phyloP scores from a whole-genome alignment of 2,329 filamentous ascomycete species.

The Cladosporium sp. region DNA sequence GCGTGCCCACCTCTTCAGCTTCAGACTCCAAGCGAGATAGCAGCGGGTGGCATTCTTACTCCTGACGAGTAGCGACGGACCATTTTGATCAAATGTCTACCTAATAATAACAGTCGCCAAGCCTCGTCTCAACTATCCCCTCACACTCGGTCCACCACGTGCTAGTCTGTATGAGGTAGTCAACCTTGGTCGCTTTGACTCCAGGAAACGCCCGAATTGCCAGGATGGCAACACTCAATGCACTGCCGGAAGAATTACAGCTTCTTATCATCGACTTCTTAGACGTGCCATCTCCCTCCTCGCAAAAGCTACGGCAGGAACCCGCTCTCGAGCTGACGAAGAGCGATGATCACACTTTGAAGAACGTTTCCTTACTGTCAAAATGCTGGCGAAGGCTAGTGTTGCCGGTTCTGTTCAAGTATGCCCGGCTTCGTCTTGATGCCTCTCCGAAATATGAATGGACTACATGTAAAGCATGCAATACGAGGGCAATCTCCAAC shows the following conservation, averaged over 20 bases:
- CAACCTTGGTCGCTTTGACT: too few relatives aligned
- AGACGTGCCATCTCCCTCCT: conserved; percentile 45
- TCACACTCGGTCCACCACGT: too few relatives aligned
- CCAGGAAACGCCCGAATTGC: background rate
- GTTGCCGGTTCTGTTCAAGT: conserved; percentile 53
- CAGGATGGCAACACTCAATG: conserved; percentile 16
- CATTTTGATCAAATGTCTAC: too few relatives aligned
- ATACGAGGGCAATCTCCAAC: background rate
- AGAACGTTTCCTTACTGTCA: conserved; percentile 50
- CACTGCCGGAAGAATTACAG: conserved; percentile 57
- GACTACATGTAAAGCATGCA: conserved; percentile 4
- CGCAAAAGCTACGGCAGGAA: conserved; percentile 43
- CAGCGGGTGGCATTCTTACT: too few relatives aligned
- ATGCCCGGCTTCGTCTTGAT: conserved; percentile 39
- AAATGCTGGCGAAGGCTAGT: conserved; percentile 47
- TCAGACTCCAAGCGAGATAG: too few relatives aligned
- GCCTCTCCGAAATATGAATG: conserved; percentile 2
- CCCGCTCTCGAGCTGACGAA: conserved; percentile 41
- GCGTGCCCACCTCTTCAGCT: too few relatives aligned
- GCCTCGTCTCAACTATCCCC: too few relatives aligned
- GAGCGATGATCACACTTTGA: conserved; percentile 42
- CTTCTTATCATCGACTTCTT: conserved; percentile 53
- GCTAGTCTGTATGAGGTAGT: too few relatives aligned
- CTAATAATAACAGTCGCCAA: too few relatives aligned
- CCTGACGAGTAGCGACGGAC: too few relatives aligned